These are phyloP conservation scores for Lathyrus sativus DNA, from an alignment of 306 rosid species.

Conservation along the genomic window DNA sequence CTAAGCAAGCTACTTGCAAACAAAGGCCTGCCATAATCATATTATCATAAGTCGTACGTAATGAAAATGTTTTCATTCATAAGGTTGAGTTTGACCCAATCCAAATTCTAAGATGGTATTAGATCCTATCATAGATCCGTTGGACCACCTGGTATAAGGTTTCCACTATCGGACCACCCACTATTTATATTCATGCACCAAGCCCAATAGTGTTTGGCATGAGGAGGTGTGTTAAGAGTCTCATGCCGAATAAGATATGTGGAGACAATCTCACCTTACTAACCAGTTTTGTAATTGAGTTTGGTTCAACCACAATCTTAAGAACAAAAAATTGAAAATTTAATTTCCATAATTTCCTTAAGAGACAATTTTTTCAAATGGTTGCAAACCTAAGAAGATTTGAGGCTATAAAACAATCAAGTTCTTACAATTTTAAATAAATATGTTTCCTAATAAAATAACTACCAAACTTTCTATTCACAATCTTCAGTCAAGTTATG, in stretches of 20 bases:
- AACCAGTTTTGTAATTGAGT: no score
- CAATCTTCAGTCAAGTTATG: neutral
- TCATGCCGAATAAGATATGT: no score
- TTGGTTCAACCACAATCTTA: no score
- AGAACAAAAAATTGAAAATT: slow-evolving; percentile 12
- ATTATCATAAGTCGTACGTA: slow-evolving; percentile 29
- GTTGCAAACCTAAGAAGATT: slow-evolving; percentile 7
- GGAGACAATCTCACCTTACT: no score
- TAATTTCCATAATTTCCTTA: neutral
- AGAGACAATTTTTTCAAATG: slow-evolving; percentile 10
- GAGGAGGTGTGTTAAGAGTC: no score
- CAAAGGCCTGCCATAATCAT: slow-evolving; percentile 58
- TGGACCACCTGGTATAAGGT: no score
- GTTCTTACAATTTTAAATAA: neutral
- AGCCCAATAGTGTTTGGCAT: no score
- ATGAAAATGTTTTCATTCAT: neutral
- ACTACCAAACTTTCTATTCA: slow-evolving; percentile 6
- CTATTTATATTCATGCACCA: no score
- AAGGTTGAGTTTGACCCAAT: neutral
- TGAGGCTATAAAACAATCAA: slow-evolving; percentile 16
- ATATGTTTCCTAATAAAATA: neutral
- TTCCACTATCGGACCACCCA: no score
- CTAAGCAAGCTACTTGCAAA: slow-evolving; percentile 75
- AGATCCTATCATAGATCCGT: no score
- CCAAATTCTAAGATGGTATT: no score